Base-by-base conservation (phyloP, 352 stramenopile species). In the Pythium dissotocum region DNA sequence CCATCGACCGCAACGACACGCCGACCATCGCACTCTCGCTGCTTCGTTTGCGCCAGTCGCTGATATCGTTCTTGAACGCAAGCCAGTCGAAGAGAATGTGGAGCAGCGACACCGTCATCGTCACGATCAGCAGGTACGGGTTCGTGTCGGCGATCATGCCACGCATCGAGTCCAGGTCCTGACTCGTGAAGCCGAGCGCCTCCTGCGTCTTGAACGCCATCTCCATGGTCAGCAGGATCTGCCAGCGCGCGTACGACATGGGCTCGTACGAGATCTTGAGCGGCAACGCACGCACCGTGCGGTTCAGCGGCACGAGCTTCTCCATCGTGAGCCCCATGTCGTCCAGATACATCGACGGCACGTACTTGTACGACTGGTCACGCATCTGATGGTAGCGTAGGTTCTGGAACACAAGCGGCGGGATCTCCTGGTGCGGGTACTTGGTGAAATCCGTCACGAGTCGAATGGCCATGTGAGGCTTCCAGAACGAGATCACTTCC, bases 41-140 rank as follows among this genome's bases (percentile, higher is more conserved):
- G 72, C 97, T 97, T 58, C 97, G 91, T 32, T 87, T 66, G 33
- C 85, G 76, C 97, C 97, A 99, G 75, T 99, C 99, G 18, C 86
- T 85, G 55, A 99, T 97, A 78, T 99, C 97, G 63, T 94, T 98
- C 64, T 98, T 98, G 80, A 99, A 99, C 33, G 97, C 98, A 30
- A 99, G 77, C 82, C 98, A 98, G 77, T 99, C 96, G 71, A 99
- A 99, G 18, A 99, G 77, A 30, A 98, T 90, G 82, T 99, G 97
- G 40, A 99, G 79, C 55, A 98, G 76, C n/a, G 94, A 98, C 26
- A 98, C 97, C 33, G 98, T 77, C 65, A 99, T 91, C 4, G 97
- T 99, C 1, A 99, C 85, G 0, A 77, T 88, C 21, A 99, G 82
- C 57, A 99, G 73, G 33, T 97, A 93, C 9, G 98, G 89, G 73